Base-by-base conservation (phyloP, 164 flowering plant species). In the Annona squamosa region DNA sequence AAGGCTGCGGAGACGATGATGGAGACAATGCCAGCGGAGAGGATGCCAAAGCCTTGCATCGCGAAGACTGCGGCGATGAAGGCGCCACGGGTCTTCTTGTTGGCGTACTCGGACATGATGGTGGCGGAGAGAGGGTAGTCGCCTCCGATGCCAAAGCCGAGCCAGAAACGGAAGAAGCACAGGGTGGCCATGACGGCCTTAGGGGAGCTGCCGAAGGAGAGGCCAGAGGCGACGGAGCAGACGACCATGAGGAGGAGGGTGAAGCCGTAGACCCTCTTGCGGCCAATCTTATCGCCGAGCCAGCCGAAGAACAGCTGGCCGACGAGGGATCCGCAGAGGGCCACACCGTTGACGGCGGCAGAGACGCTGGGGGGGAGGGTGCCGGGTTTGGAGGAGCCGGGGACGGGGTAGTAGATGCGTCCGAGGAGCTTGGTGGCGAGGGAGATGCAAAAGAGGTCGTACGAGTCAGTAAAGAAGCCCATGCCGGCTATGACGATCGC, bases 401-500 rank as follows among this genome's bases (percentile, higher is more conserved):
- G 80, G 37, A 81, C 80, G 63, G n/a, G 75, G 81, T 80, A 88
- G 52, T 86, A 88, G 5, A 88, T 73, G 12, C 91, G 89, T 12
- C 97, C 95, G 2, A 92, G 87, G 70, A 92, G 72, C 72, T 92
- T 91, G 37, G 97, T 91, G 63, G 62, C 85, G 67, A 72, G 70
- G 43, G 78, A 71, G 67, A 71, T 71, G 70, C 73, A 75, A 70
- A 75, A 76, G 45, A 76, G 71, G 57, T 71, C 78, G 46, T 76
- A 76, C 5, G 78, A 74, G 4, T 76, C 78, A 1, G 78, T 76
- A 74, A 76, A 76, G 78, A 76, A 76, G 13, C 78, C 78, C 78
- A 76, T 76, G 26, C 78, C 78, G n/a, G 78, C 78, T 13, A 76
- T 71, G 3, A 76, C 71, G 9, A 76, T 76, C 19, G 78, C 78